Base-by-base conservation (phyloP, 768 basidiomycete genomes). In the Tylopilus sp. region DNA sequence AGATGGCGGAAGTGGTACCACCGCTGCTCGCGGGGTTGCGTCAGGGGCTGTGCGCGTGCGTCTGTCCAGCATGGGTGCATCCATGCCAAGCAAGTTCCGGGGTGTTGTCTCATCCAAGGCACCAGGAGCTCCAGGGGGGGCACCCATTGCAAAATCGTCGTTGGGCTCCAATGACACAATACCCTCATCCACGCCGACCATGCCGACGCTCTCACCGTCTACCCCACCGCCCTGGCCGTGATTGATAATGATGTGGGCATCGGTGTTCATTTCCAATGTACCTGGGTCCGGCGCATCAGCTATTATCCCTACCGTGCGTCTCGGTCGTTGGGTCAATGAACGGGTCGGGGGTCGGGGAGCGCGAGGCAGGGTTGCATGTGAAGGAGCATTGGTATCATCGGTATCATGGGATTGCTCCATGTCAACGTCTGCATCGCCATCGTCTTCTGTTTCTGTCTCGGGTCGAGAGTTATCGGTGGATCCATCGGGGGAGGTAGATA, bases 51-150 rank as follows among this genome's bases (percentile, higher is more conserved):
- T 75, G 42, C 71, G 72, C 7, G 66, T 58, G 42, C 60, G 71
- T 51, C 68, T 58, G 30, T 65, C 69, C 48, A 69, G 57, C 4
- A 59, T 48, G 41, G 67, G 59, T 41, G 57, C 49, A 39, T 62
- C 55, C 60, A 61, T 47, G 23, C 60, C 69, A 25, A 62, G 63
- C 44, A 70, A 33, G 46, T 65, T 61, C 56, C 67, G 57, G 5
- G 59, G 64, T 1, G 43, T 46, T 2, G 62, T 63, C 33, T 65
- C 65, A n/a, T 71, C 65, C 63, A 88, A 81, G 0, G 90, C 91
- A 44, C 91, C 91, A 1, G 91, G 91, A n/a, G 91, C 90, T 35
- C 90, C 90, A 9, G 91, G 91, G 2, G 91, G 91, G 0, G 91
- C 91, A 42, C 91, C 91, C 85, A 91, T 89, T 6, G 86, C 88